These are phyloP conservation scores for Globisporangium parvum DNA, from an alignment of 352 stramenopile genomes.

Conservation along the genomic window DNA sequence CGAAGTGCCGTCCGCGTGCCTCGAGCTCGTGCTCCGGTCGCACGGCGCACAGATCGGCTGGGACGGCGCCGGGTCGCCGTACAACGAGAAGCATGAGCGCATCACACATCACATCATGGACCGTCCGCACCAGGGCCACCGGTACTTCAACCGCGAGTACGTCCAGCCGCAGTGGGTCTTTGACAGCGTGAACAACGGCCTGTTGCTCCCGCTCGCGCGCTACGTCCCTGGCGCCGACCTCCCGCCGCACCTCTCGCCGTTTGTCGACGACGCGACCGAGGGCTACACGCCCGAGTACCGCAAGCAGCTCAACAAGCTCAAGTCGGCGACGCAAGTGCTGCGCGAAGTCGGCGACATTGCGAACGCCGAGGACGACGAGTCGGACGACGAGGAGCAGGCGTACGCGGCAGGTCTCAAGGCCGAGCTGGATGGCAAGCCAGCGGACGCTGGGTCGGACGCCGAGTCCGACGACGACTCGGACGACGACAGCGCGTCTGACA, in stretches of 20 bases:
- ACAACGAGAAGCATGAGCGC: slow-evolving; percentile 81
- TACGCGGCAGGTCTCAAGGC: slow-evolving; percentile 80
- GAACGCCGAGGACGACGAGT: slow-evolving; percentile 43
- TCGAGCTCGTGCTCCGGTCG: slow-evolving; percentile 94
- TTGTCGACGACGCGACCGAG: slow-evolving; percentile 96
- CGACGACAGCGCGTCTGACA: slow-evolving; percentile 18
- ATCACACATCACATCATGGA: slow-evolving; percentile 99
- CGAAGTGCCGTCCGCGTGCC: slow-evolving; percentile 91
- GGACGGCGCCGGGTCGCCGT: slow-evolving; percentile 91
- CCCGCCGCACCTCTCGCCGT: slow-evolving; percentile 91
- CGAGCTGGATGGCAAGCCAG: slow-evolving; percentile 48
- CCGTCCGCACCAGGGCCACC: slow-evolving; percentile 86
- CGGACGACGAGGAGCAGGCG: slow-evolving; percentile 60
- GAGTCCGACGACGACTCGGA: slow-evolving; percentile 22
- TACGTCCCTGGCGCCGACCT: slow-evolving; percentile 92
- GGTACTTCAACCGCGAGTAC: slow-evolving; percentile 93
- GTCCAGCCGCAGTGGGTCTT: slow-evolving; percentile 99
- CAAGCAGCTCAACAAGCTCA: slow-evolving; percentile 83
- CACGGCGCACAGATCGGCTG: slow-evolving; percentile 95
- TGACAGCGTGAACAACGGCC: slow-evolving; percentile 96
- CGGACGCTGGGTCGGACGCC: slow-evolving; percentile 29
- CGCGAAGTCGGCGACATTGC: slow-evolving; percentile 56
- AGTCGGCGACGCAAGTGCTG: slow-evolving; percentile 72
- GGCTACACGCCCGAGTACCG: slow-evolving; percentile 97
- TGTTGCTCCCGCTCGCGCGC: slow-evolving; percentile 89